phyloP scores from a whole-genome alignment of 1,284 basidiomycete genomes.

The Polyporus tsugae region DNA sequence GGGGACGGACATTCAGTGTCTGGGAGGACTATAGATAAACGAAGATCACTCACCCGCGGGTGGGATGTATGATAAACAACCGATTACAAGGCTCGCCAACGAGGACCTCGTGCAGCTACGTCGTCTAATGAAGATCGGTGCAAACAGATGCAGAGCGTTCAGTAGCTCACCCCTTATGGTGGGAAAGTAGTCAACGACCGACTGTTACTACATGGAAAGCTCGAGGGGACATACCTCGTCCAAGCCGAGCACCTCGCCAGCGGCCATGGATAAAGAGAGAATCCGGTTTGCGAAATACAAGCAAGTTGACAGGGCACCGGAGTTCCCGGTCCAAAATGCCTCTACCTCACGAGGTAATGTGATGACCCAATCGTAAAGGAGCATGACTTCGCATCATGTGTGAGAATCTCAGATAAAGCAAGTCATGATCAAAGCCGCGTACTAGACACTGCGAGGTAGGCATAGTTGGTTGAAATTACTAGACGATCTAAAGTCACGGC shows the following conservation, averaged over 20 bases:
- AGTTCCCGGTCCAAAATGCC: neutral
- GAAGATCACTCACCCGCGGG: neutral
- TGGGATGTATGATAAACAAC: neutral
- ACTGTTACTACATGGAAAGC: neutral
- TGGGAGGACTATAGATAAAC: neutral
- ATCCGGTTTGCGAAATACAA: neutral
- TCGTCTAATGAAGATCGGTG: neutral
- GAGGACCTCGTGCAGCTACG: neutral
- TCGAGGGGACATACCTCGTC: neutral
- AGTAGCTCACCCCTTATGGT: neutral
- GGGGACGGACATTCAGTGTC: neutral
- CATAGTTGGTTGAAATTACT: no score
- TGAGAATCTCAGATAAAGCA: neutral
- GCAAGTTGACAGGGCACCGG: neutral
- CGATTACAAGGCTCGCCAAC: neutral
- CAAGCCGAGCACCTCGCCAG: neutral
- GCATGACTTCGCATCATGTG: neutral
- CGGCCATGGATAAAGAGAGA: neutral
- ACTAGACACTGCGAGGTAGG: no score
- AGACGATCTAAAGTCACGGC: no score
- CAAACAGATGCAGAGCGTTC: neutral
- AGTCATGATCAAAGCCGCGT: neutral
- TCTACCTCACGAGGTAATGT: neutral
- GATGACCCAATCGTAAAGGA: neutral
- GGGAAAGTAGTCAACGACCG: neutral